These are phyloP conservation scores for Pleurotus pulmonarius DNA, from an alignment of 768 basidiomycete species.

Conservation along the genomic window DNA sequence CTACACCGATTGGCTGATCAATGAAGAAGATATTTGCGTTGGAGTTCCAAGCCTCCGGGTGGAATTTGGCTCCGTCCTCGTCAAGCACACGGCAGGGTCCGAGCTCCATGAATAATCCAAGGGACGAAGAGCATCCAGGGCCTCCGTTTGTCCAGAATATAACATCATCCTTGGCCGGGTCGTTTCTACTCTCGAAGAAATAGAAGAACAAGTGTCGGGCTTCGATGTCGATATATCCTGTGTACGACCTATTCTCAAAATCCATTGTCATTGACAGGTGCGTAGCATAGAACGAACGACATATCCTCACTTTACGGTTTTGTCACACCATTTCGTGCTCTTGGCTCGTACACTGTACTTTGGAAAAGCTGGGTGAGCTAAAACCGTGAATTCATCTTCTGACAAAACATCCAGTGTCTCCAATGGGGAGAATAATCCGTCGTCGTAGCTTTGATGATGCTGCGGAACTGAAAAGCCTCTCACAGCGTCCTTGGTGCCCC, in stretches of 20 bases:
- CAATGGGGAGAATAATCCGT: conserved; percentile 13
- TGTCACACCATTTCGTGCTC: conserved; percentile 31
- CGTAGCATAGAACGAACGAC: background rate
- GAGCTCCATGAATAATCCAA: conserved; percentile 72
- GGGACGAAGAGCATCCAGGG: conserved; percentile 37
- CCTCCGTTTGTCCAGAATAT: conserved; percentile 55
- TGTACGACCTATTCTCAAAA: conserved; percentile 29
- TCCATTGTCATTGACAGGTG: background rate
- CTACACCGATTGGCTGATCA: conserved; percentile 59
- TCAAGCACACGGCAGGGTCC: conserved; percentile 67
- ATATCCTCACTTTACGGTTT: conserved; percentile 26
- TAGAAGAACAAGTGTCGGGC: conserved; percentile 50
- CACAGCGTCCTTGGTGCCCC: too few relatives aligned
- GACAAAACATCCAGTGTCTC: conserved; percentile 16
- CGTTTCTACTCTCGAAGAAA: conserved; percentile 50
- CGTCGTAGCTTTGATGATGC: conserved; percentile 10
- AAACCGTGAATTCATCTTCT: conserved; percentile 26
- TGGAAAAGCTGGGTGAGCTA: conserved; percentile 41
- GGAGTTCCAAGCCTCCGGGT: conserved; percentile 64
- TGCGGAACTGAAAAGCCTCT: too few relatives aligned
- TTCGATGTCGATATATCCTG: conserved; percentile 46
- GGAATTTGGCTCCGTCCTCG: conserved; percentile 45
- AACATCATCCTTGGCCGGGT: conserved; percentile 41
- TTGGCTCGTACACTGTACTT: conserved; percentile 35
- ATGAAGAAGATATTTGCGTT: conserved; percentile 63